Base-by-base conservation (phyloP, 768 basidiomycete species). In the Tephrocybe sp. region DNA sequence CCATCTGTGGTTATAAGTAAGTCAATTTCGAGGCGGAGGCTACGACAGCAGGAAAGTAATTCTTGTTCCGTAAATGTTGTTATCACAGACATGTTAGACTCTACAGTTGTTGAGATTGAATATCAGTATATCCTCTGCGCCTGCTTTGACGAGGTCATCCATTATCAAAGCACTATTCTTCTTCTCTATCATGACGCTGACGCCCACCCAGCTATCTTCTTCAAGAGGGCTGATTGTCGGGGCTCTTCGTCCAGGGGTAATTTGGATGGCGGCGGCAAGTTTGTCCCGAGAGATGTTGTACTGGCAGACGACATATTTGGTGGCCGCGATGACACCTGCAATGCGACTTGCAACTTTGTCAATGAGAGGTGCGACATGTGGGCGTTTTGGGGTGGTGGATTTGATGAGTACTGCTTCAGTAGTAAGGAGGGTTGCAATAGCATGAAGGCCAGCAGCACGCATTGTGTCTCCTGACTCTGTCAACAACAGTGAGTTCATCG, bases 381-480 rank as follows among this genome's bases (percentile, higher is more conserved):
- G 77, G 54, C 85, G 79, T 57, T 88, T 90, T 0, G 78, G 75
- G 15, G 71, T 69, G 45, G 73, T 77, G 1, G 90, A 92, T 55
- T 85, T 89, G 77, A 99, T 97, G 30, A 99, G 83, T 47, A 98
- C 91, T 10, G 96, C 95, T 71, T 99, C 89, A 1, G 74, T 73
- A 24, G 85, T 68, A 48, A 99, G 80, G 10, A 99, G 66, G 9
- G 93, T 98, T 12, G 86, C 88, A 62, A 99, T 98, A 34, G 96
- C 85, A 66, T 90, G 90, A 49, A 98, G 77, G 32, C 96, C 97
- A 0, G 95, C 95, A 21, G 96, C 97, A 28, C 96, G 91, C 97
- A 99, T 99, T 7, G 97, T 99, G 62, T 99, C 97, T 37, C 97
- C 97, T 15, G 96, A 99, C 72, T 98, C 96, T 95, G 65, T 34